phyloP scores from a whole-genome alignment of 306 rosid genomes.

The Lotus japonicus region DNA sequence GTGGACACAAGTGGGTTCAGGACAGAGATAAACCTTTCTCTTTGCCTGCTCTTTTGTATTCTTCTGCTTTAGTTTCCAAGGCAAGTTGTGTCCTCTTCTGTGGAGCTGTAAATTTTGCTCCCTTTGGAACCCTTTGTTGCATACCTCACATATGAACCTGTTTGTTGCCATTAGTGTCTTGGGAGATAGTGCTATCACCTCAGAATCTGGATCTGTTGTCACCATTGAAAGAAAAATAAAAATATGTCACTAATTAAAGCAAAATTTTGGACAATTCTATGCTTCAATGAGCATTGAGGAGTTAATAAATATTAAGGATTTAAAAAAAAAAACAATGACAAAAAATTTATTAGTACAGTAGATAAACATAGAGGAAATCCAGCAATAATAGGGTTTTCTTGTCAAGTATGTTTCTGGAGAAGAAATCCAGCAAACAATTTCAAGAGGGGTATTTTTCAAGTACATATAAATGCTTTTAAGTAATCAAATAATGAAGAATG shows the following conservation, averaged over 20 bases:
- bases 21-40: conserved; percentile 83
- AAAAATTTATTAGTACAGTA: neutral
- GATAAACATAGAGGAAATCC: neutral
- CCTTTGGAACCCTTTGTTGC: conserved; percentile 96
- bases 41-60: conserved; percentile 54
- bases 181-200: conserved; percentile 85
- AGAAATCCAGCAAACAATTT: neutral
- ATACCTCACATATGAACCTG: conserved; percentile 89
- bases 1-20: conserved; percentile 85
- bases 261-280: neutral
- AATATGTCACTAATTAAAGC: neutral
- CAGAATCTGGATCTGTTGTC: conserved; percentile 83
- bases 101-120: conserved; percentile 92
- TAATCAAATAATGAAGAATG: conserved; percentile 9
- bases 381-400: conserved; percentile 37
- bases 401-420: neutral
- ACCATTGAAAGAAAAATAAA: neutral
- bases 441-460: no score
- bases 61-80: conserved; percentile 94
- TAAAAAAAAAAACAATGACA: neutral
- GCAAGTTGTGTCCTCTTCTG: conserved; percentile 95
- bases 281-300: neutral
- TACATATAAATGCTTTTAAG: neutral
- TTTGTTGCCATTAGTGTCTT: conserved; percentile 96
- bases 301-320: neutral